phyloP scores from a whole-genome alignment of 129 eudicot genomes.

The Heracleum sosnowskyi region DNA sequence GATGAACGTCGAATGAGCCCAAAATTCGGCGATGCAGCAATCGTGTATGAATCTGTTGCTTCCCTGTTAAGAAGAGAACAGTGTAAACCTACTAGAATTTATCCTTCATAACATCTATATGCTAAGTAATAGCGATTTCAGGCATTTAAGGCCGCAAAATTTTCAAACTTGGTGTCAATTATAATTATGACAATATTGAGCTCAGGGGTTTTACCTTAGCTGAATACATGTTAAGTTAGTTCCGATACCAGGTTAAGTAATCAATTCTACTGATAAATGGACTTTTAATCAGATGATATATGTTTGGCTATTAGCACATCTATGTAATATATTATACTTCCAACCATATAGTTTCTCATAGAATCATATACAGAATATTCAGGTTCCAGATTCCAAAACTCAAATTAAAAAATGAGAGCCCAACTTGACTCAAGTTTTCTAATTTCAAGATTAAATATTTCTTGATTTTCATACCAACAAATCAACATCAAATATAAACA shows the following conservation, averaged over 20 bases:
- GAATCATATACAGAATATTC: background rate
- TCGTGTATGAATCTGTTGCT: slow-evolving; percentile 58
- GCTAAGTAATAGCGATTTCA: background rate
- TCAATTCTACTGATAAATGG: background rate
- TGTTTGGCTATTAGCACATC: background rate
- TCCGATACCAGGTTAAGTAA: background rate
- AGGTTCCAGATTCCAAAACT: background rate
- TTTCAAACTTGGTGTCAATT: background rate
- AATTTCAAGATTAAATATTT: too few relatives aligned
- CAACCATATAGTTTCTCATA: too few relatives aligned
- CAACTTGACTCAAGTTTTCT: too few relatives aligned
- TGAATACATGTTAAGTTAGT: background rate
- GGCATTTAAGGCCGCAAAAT: background rate
- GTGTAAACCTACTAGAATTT: background rate
- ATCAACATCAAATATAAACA: too few relatives aligned
- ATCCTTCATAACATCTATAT: background rate
- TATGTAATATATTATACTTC: background rate
- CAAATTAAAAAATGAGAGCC: too few relatives aligned
- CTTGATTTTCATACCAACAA: too few relatives aligned
- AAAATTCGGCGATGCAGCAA: slow-evolving; percentile 77
- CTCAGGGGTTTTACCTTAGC: background rate
- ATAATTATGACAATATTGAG: background rate
- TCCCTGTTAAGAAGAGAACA: slow-evolving; percentile 44
- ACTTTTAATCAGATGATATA: background rate
- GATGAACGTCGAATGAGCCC: slow-evolving; percentile 40